Base-by-base conservation (phyloP, 1,284 basidiomycete species). In the Microbotryum lychnidis-dioicae region DNA sequence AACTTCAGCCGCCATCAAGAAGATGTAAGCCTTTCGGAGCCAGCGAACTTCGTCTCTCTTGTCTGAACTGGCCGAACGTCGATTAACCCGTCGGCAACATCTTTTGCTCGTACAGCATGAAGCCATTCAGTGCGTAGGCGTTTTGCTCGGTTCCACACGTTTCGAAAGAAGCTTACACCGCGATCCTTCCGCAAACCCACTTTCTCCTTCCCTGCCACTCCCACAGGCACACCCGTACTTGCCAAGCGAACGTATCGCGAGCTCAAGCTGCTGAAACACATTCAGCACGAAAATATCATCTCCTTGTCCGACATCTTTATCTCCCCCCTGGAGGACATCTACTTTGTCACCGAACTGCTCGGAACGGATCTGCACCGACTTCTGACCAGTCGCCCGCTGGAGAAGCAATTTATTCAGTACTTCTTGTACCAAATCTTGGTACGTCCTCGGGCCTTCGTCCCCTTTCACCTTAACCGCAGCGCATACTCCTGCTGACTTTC, bases 391-490 rank as follows among this genome's bases (percentile, higher is more conserved):
- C 82, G 94, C 57, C 94, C 94, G 27, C 81, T 99, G 69, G 94
- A 99, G 80, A 98, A 98, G 80, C 94, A 98, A 76, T 99, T 99
- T 77, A 98, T 98, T 66, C 94, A 98, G 75, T 98, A 99, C 78
- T 98, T 98, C 81, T 80, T 98, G 47, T 98, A 99, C 79, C 94
- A 98, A 78, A 98, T 98, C 69, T 83, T 98, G 63, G 89, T 90
- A 61, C 63, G 85, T 98, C 69, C 83, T 98, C 62, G 89, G 90
- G 61, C 63, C 85, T 78, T 47, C 29, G 48, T 23, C 27, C 51
- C 55, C 9, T 2, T 37, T 37, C 20, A n/a, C 14, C n/a, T 4
- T 20, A n/a, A 54, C 5, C 42, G 29, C 29, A 50, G 14, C 42
- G 29, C 29, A 50, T 14, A 42, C 10, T 54, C 5, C n/a, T 42